Conservation (phyloP, 2,329 filamentous ascomycete species). For the Keithomyces neogunnii region DNA sequence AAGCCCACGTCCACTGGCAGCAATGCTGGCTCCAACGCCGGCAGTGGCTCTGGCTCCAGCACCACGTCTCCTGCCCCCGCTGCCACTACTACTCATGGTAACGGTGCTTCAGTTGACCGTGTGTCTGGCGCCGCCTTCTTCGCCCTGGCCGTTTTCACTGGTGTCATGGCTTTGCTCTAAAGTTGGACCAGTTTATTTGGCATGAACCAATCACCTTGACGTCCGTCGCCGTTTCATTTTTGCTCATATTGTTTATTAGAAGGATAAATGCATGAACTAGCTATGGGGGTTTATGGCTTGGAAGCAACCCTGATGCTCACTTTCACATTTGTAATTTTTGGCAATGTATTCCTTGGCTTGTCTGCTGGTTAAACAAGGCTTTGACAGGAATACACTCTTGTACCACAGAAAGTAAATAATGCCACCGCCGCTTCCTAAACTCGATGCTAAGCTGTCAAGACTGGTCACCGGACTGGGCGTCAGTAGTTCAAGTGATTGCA, state of each 20-base stretch:
- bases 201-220: neutral
- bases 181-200: neutral
- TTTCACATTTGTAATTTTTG: neutral
- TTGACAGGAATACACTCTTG: neutral
- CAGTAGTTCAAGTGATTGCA: no score
- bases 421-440: neutral
- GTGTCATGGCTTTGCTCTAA: slow-evolving; percentile 10
- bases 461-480: no score
- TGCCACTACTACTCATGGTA: slow-evolving; percentile 1
- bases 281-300: neutral
- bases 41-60: neutral
- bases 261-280: slow-evolving; percentile 4
- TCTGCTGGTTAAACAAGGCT: neutral
- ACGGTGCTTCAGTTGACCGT: neutral
- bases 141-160: slow-evolving; percentile 9
- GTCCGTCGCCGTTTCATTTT: neutral
- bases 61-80: neutral
- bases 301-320: neutral
- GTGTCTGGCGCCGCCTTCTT: slow-evolving; percentile 11
- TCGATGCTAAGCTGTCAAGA: no score
- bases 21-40: neutral
- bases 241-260: neutral
- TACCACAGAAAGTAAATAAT: neutral
- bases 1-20: slow-evolving; percentile 5
- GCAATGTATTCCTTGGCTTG: neutral